Evolutionary conservation across 768 basidiomycete genomes (phyloP).

Genomic region (Obba rivulosa): DNA sequence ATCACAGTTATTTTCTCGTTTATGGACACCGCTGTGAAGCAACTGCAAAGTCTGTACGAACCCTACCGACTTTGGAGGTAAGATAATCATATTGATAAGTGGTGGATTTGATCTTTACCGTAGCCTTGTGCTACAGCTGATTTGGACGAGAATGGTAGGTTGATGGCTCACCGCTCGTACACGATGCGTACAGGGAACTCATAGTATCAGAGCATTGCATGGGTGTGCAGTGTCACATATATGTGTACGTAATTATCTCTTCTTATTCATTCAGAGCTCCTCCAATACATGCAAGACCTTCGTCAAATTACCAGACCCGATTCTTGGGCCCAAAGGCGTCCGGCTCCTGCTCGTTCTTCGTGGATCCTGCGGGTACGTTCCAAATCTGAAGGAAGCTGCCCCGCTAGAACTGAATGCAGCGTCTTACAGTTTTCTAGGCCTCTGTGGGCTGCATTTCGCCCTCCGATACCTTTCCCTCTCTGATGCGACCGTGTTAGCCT

Average conservation of each 20-base stretch:
- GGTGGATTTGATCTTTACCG: neutral
- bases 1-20: constrained; percentile 53
- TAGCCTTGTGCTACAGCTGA: constrained; percentile 31
- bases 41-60: constrained; percentile 50
- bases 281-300: constrained; percentile 28
- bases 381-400: too few species aligned
- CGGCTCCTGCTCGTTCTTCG: constrained; percentile 50
- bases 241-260: constrained; percentile 33
- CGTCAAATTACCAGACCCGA: constrained; percentile 52
- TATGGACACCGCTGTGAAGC: constrained; percentile 62
- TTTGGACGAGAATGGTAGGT: constrained; percentile 54
- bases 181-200: too few species aligned
- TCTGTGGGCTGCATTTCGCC: constrained; percentile 64
- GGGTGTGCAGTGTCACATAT: constrained; percentile 45
- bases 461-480: constrained; percentile 72
- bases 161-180: neutral
- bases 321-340: constrained; percentile 66
- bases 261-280: neutral
- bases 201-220: constrained; percentile 40
- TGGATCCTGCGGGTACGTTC: constrained; percentile 56
- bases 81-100: neutral
- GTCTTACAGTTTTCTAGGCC: constrained; percentile 59
- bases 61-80: constrained; percentile 57
- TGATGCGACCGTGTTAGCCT: constrained; percentile 73
- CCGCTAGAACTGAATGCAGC: constrained; percentile 4